These are phyloP conservation scores for Syncephalastrum contaminatum DNA, from an alignment of 371 early-diverging fungal genomes.

Conservation along the genomic window DNA sequence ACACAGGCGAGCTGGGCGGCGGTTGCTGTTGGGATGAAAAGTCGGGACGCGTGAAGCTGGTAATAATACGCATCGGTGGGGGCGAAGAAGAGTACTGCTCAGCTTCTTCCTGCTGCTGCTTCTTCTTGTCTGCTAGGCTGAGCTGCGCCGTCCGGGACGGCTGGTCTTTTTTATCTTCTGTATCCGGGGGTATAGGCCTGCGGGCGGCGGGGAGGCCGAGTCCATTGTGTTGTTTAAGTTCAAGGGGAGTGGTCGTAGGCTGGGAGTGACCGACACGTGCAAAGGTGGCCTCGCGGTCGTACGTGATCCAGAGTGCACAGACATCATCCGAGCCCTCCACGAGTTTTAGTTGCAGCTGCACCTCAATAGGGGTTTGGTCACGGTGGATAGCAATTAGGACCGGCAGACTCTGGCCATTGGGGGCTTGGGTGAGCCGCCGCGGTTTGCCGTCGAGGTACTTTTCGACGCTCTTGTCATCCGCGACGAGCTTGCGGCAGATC, in stretches of 20 bases:
- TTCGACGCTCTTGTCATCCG: conserved; percentile 9
- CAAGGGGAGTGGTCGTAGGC: conserved; percentile 7
- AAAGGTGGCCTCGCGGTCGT: conserved; percentile 59
- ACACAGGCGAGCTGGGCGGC: conserved; percentile 10
- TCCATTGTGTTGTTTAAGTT: conserved; percentile 21
- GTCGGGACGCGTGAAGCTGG: conserved; percentile 20
- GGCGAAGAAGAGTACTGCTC: neutral
- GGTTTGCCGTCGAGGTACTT: neutral
- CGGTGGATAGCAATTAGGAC: conserved; percentile 62
- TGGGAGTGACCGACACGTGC: conserved; percentile 36
- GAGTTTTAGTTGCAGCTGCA: conserved; percentile 64
- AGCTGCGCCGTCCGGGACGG: neutral
- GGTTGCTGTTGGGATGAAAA: neutral
- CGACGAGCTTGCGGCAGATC: conserved; percentile 32
- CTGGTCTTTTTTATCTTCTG: neutral
- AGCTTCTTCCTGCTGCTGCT: conserved; percentile 5
- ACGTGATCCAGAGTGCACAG: conserved; percentile 71
- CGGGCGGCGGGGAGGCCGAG: conserved; percentile 16
- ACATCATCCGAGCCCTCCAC: conserved; percentile 51
- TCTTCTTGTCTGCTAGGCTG: neutral
- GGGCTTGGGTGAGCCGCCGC: conserved; percentile 29
- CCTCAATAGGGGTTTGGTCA: conserved; percentile 60
- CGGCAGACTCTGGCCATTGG: conserved; percentile 43
- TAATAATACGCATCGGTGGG: conserved; percentile 12
- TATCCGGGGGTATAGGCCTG: neutral